Percentiles rank a stretch among this genome's conserved stretches.
These are phyloP conservation scores for Rasamsonia emersonii DNA, from an alignment of 2,329 filamentous ascomycete genomes.

Conservation along the genomic window DNA sequence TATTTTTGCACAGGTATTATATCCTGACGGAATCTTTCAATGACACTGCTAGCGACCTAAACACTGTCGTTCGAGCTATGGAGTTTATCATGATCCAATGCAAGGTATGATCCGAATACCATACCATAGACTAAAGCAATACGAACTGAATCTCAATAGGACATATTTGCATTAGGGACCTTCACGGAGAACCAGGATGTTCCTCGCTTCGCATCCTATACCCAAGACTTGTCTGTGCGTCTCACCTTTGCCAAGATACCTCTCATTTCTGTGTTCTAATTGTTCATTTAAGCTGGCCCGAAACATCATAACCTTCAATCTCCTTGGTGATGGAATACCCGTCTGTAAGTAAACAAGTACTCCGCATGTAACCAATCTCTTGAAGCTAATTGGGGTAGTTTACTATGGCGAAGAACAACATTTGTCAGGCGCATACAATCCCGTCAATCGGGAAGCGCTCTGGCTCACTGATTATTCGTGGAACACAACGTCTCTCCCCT, in stretches of 20 bases:
- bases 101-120: constrained; percentile 28
- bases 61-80: constrained; percentile 14
- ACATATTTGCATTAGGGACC: constrained; percentile 28
- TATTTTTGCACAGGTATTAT: constrained; percentile 13
- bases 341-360: constrained; percentile 33
- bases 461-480: constrained; percentile 42
- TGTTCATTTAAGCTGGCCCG: constrained; percentile 43
- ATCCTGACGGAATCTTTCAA: constrained; percentile 23
- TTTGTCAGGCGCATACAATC: constrained; percentile 40
- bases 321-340: constrained; percentile 52
- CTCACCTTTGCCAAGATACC: too few relatives aligned
- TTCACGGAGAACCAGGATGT: constrained; percentile 56
- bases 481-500: background rate
- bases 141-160: background rate
- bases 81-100: constrained; percentile 19
- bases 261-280: background rate
- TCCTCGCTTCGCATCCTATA: constrained; percentile 44
- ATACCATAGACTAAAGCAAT: background rate
- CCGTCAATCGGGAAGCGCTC: constrained; percentile 46
- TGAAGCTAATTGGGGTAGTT: too few relatives aligned
- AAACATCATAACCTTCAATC: constrained; percentile 54
- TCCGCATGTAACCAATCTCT: too few relatives aligned
- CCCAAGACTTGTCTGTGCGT: constrained; percentile 41
- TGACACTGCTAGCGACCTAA: constrained; percentile 14
- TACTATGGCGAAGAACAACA: constrained; percentile 59